Base-by-base conservation (phyloP, 1,139 yeast genomes). In the Lodderomyces elongisporus region DNA sequence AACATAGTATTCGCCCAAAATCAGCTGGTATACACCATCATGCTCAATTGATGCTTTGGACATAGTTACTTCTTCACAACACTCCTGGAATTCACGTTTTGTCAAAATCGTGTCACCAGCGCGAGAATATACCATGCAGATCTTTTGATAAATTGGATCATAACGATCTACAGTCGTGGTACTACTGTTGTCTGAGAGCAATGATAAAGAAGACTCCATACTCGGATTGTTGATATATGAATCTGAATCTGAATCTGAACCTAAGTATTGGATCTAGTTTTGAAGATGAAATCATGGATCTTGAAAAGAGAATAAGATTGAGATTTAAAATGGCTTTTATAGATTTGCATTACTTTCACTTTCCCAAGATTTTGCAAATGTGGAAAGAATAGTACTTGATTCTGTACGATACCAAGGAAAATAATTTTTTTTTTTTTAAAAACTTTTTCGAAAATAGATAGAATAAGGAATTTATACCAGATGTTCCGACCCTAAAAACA, bases 71-170 rank as follows among this genome's bases (percentile, higher is more conserved):
- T 17, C 28, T 13, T 17, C 25, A 14, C 16, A n/a, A n/a, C 12
- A 31, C 5, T 25, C 17, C 26, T 37, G 34, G 28, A 36, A 45
- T 16, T 27, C 31, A 21, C 45, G 36, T 31, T 25, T 39, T 25
- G 40, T 36, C 25, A 43, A 35, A 24, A 43, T 22, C 5, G 26
- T 33, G 8, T 17, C 16, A 8, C 20, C 27, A 18, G 39, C 47
- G 29, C 67, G 52, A 31, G 54, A 48, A 48, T 63, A 65, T 39
- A 62, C 47, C 42, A 48, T 46, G 17, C 51, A 46, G n/a, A 64
- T 51, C 31, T 51, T 49, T 38, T 63, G 67, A 34, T 52, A 65
- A 14, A 57, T 51, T n/a, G 69, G 41, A 16, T 34, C 30, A 15
- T 25, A 15, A 12, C 31, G 30, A 25, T 32, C 37, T 9, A 36